Evolutionary conservation across 306 rosid genomes (phyloP).

Genomic region (Prunus davidiana): DNA sequence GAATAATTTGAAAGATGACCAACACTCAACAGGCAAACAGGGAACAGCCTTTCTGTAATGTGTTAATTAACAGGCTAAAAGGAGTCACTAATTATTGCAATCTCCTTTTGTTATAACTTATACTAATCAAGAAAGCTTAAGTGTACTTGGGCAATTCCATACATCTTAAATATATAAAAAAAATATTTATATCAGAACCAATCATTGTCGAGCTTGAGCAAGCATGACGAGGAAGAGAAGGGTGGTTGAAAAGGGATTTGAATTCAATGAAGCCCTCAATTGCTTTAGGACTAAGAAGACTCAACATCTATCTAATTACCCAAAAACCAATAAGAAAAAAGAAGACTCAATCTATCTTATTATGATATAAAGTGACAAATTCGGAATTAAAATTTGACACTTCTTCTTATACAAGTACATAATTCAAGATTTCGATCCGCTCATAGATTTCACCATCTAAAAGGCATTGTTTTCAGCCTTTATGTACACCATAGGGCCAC

Average conservation of each 20-base stretch:
- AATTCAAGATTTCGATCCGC: neutral
- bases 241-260: slow-evolving; percentile 19
- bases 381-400: neutral
- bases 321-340: neutral
- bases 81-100: neutral
- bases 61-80: neutral
- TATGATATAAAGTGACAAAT: slow-evolving; percentile 19
- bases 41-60: neutral
- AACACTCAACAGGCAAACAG: neutral
- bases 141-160: neutral
- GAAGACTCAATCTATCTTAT: slow-evolving; percentile 17
- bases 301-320: neutral
- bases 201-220: neutral
- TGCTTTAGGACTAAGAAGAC: slow-evolving; percentile 39
- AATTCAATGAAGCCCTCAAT: slow-evolving; percentile 24
- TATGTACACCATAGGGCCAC: neutral
- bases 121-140: neutral
- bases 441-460: slow-evolving; percentile 11
- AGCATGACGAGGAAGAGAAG: neutral
- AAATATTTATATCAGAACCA: neutral
- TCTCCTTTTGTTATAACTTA: no score
- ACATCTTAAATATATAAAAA: neutral
- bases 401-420: slow-evolving; percentile 23
- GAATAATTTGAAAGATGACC: neutral
- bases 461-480: neutral